Percentiles rank a stretch among this genome's conserved stretches.
Evolutionary conservation across 2,329 filamentous ascomycete genomes (phyloP).

Genomic region (Neophaeococcomyces mojaviensis): DNA sequence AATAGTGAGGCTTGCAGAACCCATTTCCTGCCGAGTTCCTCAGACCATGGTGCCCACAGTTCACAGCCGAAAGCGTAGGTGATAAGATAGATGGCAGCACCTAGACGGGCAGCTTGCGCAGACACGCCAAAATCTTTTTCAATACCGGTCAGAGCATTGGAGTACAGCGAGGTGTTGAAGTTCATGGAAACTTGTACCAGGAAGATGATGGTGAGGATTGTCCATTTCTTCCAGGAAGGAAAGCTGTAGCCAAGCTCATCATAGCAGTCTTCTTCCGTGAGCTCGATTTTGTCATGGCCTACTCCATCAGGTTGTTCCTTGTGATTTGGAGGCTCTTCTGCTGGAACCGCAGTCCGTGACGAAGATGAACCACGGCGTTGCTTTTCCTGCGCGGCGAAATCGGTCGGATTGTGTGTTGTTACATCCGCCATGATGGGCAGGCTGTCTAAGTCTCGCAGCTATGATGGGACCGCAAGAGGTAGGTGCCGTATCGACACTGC

Average conservation of each 20-base stretch:
- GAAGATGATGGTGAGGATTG: constrained; percentile 65
- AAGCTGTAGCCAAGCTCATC: constrained; percentile 58
- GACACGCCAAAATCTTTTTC: constrained; percentile 61
- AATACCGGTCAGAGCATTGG: constrained; percentile 60
- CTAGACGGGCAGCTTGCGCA: constrained; percentile 60
- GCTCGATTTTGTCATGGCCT: constrained; percentile 27
- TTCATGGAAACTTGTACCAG: constrained; percentile 70
- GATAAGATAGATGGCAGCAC: constrained; percentile 71
- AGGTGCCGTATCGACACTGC: too few species aligned
- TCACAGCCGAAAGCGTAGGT: constrained; percentile 80
- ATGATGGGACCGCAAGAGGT: too few species aligned
- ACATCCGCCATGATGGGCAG: neutral
- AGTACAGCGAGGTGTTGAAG: constrained; percentile 69
- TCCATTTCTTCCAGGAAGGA: constrained; percentile 60
- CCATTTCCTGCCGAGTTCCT: constrained; percentile 71
- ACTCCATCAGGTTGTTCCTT: neutral
- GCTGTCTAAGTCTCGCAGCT: too few species aligned
- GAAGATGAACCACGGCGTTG: constrained; percentile 1
- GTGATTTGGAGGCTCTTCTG: neutral
- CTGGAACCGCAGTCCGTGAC: neutral
- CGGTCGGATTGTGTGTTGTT: too few species aligned
- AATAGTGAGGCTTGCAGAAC: constrained; percentile 66
- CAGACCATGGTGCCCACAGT: constrained; percentile 80
- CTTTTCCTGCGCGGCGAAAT: neutral
- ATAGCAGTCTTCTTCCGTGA: constrained; percentile 56